phyloP scores from a whole-genome alignment of 306 rosid genomes.

The Cucurbita argyrosperma region DNA sequence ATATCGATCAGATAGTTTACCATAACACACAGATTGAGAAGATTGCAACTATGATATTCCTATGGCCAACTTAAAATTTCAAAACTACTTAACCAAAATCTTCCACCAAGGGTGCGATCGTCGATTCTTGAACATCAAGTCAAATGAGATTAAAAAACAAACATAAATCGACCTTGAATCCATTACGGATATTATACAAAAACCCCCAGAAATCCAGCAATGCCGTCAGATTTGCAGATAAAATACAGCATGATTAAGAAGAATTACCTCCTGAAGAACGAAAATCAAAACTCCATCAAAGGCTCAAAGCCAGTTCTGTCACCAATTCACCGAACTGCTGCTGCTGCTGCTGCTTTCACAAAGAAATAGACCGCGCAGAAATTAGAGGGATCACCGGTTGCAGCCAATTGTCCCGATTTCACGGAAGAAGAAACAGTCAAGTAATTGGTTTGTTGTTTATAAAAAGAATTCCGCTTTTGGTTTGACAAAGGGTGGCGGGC shows the following conservation, averaged over 20 bases:
- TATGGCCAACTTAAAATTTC: not conserved
- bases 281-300: slow-evolving; percentile 2
- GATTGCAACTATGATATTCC: not conserved
- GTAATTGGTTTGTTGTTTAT: not conserved
- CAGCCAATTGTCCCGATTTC: not conserved
- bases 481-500: not conserved
- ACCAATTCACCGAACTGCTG: not conserved
- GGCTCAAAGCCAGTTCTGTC: not conserved
- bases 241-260: not conserved
- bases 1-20: not conserved
- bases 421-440: not conserved
- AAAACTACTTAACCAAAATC: not conserved
- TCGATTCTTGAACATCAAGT: not conserved
- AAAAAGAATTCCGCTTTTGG: not conserved
- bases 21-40: not conserved
- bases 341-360: not conserved
- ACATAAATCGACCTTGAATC: not conserved
- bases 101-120: not conserved
- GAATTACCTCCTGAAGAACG: not conserved
- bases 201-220: not conserved
- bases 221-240: not conserved
- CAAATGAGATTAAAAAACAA: not conserved
- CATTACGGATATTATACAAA: not conserved
- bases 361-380: not conserved
- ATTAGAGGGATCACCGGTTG: not conserved